Conservation (phyloP, 306 rosid genomes). For the Casuarina glauca region DNA sequence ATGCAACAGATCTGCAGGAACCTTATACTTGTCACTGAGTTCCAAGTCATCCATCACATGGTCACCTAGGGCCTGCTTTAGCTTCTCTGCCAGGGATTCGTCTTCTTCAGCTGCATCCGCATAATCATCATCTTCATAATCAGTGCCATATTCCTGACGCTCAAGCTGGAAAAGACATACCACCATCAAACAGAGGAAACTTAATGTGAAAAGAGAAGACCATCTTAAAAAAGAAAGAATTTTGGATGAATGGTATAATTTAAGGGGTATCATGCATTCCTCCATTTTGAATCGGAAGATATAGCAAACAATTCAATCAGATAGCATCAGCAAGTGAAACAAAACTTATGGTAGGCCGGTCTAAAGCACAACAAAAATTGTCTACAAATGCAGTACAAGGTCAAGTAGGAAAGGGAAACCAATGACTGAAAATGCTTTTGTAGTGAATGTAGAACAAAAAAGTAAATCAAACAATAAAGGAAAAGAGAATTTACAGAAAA, state of each 20-base stretch:
- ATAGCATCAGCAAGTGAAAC: not conserved
- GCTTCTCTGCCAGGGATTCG: slow-evolving; percentile 66
- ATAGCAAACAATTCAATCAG: slow-evolving; percentile 4
- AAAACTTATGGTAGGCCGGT: not conserved
- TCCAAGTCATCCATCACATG: slow-evolving; percentile 45
- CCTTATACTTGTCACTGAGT: slow-evolving; percentile 52
- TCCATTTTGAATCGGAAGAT: not conserved
- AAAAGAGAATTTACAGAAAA: not conserved
- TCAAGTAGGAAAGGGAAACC: not conserved
- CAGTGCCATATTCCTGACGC: slow-evolving; percentile 61
- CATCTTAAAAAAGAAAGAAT: not conserved
- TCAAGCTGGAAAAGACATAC: slow-evolving; percentile 53
- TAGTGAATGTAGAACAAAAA: not conserved
- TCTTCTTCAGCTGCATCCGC: slow-evolving; percentile 57
- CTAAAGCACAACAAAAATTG: not conserved
- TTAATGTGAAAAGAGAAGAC: not conserved
- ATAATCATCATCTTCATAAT: slow-evolving; percentile 30
- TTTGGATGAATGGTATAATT: not conserved
- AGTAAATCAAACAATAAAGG: not conserved
- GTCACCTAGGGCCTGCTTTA: slow-evolving; percentile 46
- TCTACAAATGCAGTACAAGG: not conserved
- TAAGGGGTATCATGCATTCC: not conserved
- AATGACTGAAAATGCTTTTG: not conserved
- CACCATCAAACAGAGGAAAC: slow-evolving; percentile 14
- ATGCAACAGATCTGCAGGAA: slow-evolving; percentile 69